phyloP scores from a whole-genome alignment of 1,284 basidiomycete species.

The Apiotrichum gracile region DNA sequence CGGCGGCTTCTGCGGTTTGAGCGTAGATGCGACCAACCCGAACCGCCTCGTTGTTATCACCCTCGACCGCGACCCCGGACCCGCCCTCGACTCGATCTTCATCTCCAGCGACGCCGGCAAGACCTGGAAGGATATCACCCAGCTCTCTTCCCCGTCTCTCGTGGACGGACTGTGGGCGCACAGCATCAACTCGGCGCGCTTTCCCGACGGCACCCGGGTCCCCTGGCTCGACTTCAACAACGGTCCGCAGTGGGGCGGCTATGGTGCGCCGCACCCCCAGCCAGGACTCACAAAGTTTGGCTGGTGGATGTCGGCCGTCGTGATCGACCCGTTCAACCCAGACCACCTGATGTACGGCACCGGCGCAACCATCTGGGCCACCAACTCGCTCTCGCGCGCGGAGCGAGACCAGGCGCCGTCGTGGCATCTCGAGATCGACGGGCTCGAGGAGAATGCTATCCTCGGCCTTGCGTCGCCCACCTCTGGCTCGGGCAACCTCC shows the following conservation, averaged over 20 bases:
- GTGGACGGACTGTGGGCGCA: background rate
- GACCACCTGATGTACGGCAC: slow-evolving; percentile 1
- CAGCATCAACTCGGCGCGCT: background rate
- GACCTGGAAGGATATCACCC: background rate
- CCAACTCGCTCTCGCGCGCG: background rate
- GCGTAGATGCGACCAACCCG: background rate
- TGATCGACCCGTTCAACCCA: background rate
- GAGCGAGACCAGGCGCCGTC: background rate
- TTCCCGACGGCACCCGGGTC: background rate
- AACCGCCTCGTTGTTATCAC: background rate
- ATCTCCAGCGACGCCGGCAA: background rate
- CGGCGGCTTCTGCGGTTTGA: background rate
- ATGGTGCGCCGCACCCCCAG: background rate
- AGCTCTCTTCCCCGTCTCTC: background rate
- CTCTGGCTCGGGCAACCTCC: background rate
- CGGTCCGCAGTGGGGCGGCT: background rate
- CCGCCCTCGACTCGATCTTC: background rate
- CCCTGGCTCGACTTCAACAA: background rate
- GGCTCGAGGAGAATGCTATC: background rate
- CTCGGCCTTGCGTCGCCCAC: background rate
- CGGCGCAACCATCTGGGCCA: background rate
- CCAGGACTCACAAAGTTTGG: background rate
- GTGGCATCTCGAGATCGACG: background rate
- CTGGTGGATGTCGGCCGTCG: background rate
- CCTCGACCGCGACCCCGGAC: background rate